Conservation (phyloP, 768 basidiomycete genomes). For the Suillus lakei region DNA sequence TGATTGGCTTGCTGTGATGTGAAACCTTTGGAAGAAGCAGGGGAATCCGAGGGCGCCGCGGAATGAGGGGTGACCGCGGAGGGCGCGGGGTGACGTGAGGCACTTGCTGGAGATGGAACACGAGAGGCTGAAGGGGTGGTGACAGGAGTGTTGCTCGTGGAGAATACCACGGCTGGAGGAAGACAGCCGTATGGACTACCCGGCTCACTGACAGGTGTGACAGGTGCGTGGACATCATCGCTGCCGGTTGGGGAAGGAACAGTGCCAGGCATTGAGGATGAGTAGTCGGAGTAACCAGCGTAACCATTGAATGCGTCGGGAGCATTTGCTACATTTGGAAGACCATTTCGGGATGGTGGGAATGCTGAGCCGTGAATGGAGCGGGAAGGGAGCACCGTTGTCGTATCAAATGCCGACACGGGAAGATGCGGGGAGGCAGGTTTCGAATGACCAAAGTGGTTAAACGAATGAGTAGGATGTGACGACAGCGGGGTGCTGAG, state of each 20-base stretch:
- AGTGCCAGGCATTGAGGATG: constrained; percentile 64
- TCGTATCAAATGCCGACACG: constrained; percentile 55
- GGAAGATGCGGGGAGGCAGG: constrained; percentile 36
- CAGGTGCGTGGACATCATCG: constrained; percentile 31
- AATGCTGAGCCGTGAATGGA: constrained; percentile 38
- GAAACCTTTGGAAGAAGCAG: constrained; percentile 27
- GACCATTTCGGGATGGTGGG: constrained; percentile 33
- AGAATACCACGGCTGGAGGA: constrained; percentile 69
- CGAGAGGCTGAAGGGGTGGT: constrained; percentile 55
- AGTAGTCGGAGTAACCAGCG: constrained; percentile 70
- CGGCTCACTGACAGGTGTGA: constrained; percentile 36
- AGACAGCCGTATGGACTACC: constrained; percentile 51
- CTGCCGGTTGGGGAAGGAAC: constrained; percentile 35
- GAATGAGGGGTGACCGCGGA: constrained; percentile 16
- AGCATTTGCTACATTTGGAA: constrained; percentile 33
- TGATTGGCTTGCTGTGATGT: constrained; percentile 32
- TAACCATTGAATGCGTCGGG: constrained; percentile 72
- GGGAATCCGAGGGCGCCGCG: constrained; percentile 33
- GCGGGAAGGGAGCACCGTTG: constrained; percentile 56
- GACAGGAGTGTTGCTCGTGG: constrained; percentile 48
- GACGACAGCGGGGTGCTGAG: constrained; percentile 46
- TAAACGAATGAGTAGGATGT: constrained; percentile 35
- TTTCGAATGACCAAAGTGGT: constrained; percentile 36
- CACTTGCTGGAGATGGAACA: constrained; percentile 35
- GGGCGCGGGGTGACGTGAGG: constrained; percentile 22